Base-by-base conservation (phyloP, 2,329 filamentous ascomycete genomes). In the Cladosporium sp. region DNA sequence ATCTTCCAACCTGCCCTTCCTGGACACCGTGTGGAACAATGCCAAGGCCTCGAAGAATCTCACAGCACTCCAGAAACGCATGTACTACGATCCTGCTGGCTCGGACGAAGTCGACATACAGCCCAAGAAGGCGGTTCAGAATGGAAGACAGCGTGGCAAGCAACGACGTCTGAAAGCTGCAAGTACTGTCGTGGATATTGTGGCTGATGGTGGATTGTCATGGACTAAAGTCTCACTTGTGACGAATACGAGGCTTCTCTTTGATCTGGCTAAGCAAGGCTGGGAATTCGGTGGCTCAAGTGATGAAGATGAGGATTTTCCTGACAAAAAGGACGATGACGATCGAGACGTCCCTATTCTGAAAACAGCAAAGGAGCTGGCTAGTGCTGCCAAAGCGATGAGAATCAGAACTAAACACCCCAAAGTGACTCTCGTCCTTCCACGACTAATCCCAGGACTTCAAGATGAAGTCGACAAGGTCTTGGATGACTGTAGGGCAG, bases 211-310 rank as follows among this genome's bases (percentile, higher is more conserved):
- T 62, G 84, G 84, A 9, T 67, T 75, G 51, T 75, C 82, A 58
- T 88, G 84, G 84, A 76, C 83, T 48, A 86, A 86, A 63, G 78
- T 87, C 1, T 85, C 80, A 4, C 83, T 82, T 4, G 70, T 84
- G 19, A 83, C 80, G 1, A 78, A 84, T 55, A 80, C 75, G 51
- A 73, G 83, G 45, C 68, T 88, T 25, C 66, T 86, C 15, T 84
- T 83, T 60, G 84, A 87, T 57, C 74, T 86, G 55, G 84, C 84
- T 3, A 84, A 85, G 63, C 76, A 82, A 51, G 83, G 84, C 9
- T 85, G 81, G 77, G 78, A 80, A 56, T 70, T 69, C 15, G 76
- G 77, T 39, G 66, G 62, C 5, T 70, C 71, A 19, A 68, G 68
- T 0, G 73, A 76, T 9, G 72, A 75, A n/a, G 69, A 69, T 56